A percentile compares a stretch with the other conserved stretches of the same genome.
These are phyloP conservation scores for Neurospora tetrasperma DNA, from an alignment of 495 filamentous ascomycete species.

Conservation along the genomic window DNA sequence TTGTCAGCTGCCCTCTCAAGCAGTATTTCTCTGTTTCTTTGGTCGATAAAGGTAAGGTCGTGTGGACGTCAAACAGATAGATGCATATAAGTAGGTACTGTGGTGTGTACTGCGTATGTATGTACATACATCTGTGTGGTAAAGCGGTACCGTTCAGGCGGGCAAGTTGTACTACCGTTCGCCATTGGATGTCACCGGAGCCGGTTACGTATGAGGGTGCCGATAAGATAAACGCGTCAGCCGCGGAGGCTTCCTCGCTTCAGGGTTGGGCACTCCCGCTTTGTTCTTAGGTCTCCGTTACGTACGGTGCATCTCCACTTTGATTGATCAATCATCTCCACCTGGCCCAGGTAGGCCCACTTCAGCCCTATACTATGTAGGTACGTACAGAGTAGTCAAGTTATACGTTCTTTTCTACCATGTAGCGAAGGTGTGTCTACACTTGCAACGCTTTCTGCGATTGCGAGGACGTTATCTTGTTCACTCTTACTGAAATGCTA, in stretches of 20 bases:
- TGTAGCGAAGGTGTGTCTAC: too few species aligned
- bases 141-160: background rate
- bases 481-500: too few species aligned
- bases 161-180: background rate
- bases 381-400: too few species aligned
- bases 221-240: background rate
- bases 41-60: background rate
- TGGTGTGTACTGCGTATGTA: background rate
- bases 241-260: background rate
- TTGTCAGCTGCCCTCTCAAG: background rate
- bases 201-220: background rate
- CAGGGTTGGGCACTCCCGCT: background rate
- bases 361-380: background rate
- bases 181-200: background rate
- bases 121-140: background rate
- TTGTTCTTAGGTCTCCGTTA: background rate
- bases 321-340: background rate
- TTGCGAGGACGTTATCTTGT: too few species aligned
- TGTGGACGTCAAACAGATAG: background rate
- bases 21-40: background rate
- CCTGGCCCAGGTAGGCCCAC: background rate
- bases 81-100: background rate
- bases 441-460: too few species aligned
- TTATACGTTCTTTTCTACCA: too few species aligned
- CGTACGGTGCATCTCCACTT: background rate